Conservation (phyloP, 352 stramenopile species). For the Pythium guiyangense region DNA sequence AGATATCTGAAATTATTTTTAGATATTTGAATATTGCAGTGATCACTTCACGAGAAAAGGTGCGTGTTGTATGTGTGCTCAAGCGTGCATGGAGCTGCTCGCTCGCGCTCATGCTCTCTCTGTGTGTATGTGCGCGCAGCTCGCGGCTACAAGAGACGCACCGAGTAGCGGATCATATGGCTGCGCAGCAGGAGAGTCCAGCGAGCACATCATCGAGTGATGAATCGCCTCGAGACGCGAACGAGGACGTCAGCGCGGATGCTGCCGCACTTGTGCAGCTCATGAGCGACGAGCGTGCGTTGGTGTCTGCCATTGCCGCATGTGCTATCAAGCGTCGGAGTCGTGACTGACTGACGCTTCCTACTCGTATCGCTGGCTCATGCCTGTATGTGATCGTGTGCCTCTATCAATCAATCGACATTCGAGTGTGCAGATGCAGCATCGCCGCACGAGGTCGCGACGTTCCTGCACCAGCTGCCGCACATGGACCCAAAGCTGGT, state of each 20-base stretch:
- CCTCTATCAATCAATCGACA: neutral
- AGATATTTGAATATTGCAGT: too few species aligned
- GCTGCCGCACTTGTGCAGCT: conserved; percentile 31
- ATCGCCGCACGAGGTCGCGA: conserved; percentile 49
- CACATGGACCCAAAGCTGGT: conserved; percentile 71
- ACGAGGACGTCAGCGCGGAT: conserved; percentile 15
- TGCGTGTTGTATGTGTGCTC: too few species aligned
- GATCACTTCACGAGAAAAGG: too few species aligned
- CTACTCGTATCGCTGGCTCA: neutral
- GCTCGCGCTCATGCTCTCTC: too few species aligned
- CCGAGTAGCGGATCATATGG: too few species aligned
- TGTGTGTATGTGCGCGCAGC: too few species aligned
- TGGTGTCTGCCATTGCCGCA: neutral
- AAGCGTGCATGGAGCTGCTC: too few species aligned
- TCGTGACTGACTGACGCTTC: neutral
- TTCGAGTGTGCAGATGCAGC: conserved; percentile 21
- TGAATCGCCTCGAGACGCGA: neutral
- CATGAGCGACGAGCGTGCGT: conserved; percentile 45
- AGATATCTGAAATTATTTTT: too few species aligned
- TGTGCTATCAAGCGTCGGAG: neutral
- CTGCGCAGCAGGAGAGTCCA: neutral
- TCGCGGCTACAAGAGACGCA: too few species aligned
- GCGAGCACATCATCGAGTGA: neutral
- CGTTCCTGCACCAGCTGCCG: conserved; percentile 60
- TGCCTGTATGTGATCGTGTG: neutral